Evolutionary conservation across 768 basidiomycete species (phyloP), one percentile per base, ranked within the genome.

Genomic region (Russula sp.): DNA sequence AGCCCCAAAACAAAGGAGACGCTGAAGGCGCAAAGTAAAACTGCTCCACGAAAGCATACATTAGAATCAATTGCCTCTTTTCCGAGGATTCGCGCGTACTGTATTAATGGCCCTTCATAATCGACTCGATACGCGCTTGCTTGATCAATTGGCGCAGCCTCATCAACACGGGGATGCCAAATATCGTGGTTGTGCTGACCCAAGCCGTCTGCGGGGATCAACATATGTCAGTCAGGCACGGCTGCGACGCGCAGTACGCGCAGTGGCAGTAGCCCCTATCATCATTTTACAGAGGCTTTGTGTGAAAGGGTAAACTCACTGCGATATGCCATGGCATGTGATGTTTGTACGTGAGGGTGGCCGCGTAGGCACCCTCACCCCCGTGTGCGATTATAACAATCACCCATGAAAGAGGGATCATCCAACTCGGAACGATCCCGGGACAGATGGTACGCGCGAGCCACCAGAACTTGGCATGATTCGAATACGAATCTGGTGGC

Each of bases 101-200:
- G 13, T 18, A 32, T 64, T 42, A 87, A 71, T 89, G 76, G 11
- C 82, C 81, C 73, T 92, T 92, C 86, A 89, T 86, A 4, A 92
- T 87, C 32, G 89, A 90, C 61, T 89, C 84, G 49, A 92, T 92
- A 2, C 89, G 80, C 18, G 85, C 84, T 36, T 76, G 74, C 66
- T 92, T 87, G 11, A 91, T 81, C 28, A 82, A 80, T 68, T 74
- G 79, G 59, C 82, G 76, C 65, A 92, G 73, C 65, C 84, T 80
- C 11, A 62, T 30, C 78, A 82, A 83, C 13, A 84, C 77, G 0
- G 86, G 84, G 57, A 77, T 78, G 0, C 90, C 90, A 36, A 80
- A 75, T 0, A 80, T 1, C 1, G 85, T n/a, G 1, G 85, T 83
- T 0, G 79, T 69, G 1, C 77, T 28, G n/a, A 84, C 70, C 72